Percentiles rank a stretch among this genome's conserved stretches.
Evolutionary conservation across 345 rosid genomes (phyloP).

Genomic region (Lepidium didymum): DNA sequence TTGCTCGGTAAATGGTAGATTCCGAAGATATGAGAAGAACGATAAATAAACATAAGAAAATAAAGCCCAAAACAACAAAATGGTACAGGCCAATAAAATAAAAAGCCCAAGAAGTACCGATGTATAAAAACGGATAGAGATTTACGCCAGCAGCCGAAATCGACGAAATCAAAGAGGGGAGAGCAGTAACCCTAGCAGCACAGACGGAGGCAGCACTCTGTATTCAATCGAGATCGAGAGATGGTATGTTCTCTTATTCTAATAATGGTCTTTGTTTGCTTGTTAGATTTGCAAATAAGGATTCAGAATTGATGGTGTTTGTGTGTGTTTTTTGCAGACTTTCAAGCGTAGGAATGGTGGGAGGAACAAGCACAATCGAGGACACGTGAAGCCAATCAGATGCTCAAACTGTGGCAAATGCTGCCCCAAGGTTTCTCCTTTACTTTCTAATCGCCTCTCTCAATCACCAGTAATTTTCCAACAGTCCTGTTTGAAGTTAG

Average conservation of each 20-base stretch:
- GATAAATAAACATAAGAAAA: background rate
- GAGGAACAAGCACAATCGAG: slow-evolving; percentile 95
- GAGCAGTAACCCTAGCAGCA: background rate
- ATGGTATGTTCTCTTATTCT: background rate
- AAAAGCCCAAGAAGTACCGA: background rate
- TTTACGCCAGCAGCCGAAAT: too few species aligned
- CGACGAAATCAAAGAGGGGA: background rate
- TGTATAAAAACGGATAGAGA: too few species aligned
- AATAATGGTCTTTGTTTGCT: background rate
- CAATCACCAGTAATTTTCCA: background rate
- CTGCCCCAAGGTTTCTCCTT: slow-evolving; percentile 63
- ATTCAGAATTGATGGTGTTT: background rate
- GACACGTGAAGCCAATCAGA: slow-evolving; percentile 81
- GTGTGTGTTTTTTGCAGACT: slow-evolving; percentile 39
- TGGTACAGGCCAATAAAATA: background rate
- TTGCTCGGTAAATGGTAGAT: too few species aligned
- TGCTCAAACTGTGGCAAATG: slow-evolving; percentile 98
- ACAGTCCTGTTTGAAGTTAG: background rate
- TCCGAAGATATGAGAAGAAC: too few species aligned
- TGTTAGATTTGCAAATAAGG: background rate
- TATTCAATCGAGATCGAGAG: background rate
- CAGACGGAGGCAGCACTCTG: background rate
- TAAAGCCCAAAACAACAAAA: background rate
- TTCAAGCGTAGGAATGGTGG: slow-evolving; percentile 98
- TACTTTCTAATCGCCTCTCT: background rate